Evolutionary conservation across 225 moss, liverwort and hornwort genomes (phyloP).

Genomic region (Physcomitrium patens): DNA sequence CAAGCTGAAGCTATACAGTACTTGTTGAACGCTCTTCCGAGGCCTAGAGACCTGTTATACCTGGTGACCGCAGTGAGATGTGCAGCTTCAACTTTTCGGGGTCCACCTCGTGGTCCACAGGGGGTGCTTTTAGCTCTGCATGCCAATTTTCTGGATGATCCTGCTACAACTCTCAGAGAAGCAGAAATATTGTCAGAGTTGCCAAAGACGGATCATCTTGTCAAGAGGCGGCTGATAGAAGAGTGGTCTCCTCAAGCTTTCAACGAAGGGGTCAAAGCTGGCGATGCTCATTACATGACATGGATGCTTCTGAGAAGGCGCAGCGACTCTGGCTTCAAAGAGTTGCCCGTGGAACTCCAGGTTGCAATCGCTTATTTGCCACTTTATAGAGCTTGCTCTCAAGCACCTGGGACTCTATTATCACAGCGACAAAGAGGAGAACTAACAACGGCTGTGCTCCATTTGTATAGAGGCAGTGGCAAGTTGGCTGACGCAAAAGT

Average conservation of each 20-base stretch:
- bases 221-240: constrained; percentile 50
- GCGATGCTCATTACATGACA: constrained; percentile 53
- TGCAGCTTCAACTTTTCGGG: constrained; percentile 58
- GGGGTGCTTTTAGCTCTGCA: constrained; percentile 60
- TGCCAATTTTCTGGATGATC: constrained; percentile 54
- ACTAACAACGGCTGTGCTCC: constrained; percentile 48
- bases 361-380: constrained; percentile 60
- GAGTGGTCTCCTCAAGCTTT: constrained; percentile 66
- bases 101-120: constrained; percentile 58
- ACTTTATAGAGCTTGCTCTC: constrained; percentile 53
- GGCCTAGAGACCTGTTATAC: constrained; percentile 52
- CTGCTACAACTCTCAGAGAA: constrained; percentile 48
- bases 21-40: constrained; percentile 51
- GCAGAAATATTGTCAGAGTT: constrained; percentile 47
- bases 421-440: constrained; percentile 64
- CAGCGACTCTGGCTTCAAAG: constrained; percentile 51
- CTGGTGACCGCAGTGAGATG: constrained; percentile 57
- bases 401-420: constrained; percentile 51
- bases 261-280: constrained; percentile 49
- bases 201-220: constrained; percentile 49
- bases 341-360: constrained; percentile 62
- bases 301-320: constrained; percentile 65
- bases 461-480: constrained; percentile 57
- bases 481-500: constrained; percentile 47
- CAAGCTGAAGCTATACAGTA: constrained; percentile 63